phyloP scores from a whole-genome alignment of 805 yeast species.

The Cyberlindnera xylosilytica region DNA sequence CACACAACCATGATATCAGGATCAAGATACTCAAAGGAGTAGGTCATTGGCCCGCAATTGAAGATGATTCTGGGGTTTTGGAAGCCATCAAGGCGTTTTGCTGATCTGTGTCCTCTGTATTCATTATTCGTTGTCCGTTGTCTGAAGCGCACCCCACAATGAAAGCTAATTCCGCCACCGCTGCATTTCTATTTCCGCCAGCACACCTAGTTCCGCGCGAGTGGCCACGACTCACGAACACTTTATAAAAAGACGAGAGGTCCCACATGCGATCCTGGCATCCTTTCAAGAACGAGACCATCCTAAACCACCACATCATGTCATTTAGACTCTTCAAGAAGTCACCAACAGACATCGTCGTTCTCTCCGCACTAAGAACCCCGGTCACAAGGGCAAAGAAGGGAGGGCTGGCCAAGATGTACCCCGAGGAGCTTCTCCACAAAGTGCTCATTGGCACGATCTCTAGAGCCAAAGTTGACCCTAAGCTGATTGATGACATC shows the following conservation, averaged over 20 bases:
- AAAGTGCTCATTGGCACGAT: slow-evolving; percentile 61
- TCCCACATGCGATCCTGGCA: too few species aligned
- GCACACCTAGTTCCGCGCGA: too few species aligned
- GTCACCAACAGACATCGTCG: slow-evolving; percentile 60
- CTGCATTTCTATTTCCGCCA: too few species aligned
- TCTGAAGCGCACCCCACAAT: too few species aligned
- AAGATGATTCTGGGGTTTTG: neutral
- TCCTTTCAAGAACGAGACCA: neutral
- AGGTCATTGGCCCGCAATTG: slow-evolving; percentile 13
- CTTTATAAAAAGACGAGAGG: neutral
- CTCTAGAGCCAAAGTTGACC: slow-evolving; percentile 45
- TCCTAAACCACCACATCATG: neutral
- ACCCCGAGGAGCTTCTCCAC: slow-evolving; percentile 69
- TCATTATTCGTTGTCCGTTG: too few species aligned
- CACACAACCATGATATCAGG: neutral
- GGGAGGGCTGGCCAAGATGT: slow-evolving; percentile 77
- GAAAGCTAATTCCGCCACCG: neutral
- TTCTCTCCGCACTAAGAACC: slow-evolving; percentile 81
- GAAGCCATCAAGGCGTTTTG: neutral
- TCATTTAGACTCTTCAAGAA: slow-evolving; percentile 17
- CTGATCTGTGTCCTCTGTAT: neutral
- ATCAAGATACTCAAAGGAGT: neutral
- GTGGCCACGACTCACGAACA: too few species aligned
- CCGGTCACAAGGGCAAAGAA: slow-evolving; percentile 80
- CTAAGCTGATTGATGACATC: slow-evolving; percentile 68